A percentile compares a stretch with the other conserved stretches of the same genome.
Evolutionary conservation across 2,329 filamentous ascomycete species (phyloP).

Genomic region (Colletotrichum sp.): DNA sequence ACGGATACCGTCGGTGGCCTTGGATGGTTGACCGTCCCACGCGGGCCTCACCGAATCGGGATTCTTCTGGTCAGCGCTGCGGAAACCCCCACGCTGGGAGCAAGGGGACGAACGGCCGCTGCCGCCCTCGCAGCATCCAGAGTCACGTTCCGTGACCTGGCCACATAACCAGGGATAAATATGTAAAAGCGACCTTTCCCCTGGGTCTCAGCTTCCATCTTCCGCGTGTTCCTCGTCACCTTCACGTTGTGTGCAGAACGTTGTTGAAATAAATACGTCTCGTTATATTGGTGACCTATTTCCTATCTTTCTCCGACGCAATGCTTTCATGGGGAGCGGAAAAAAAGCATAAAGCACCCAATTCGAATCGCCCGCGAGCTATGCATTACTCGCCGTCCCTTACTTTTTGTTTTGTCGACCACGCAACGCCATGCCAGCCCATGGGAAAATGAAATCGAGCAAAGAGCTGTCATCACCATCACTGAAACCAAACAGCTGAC

Average conservation of each 20-base stretch:
- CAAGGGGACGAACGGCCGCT: not conserved
- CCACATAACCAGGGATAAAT: not conserved
- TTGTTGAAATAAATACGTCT: not conserved
- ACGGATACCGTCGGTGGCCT: not conserved
- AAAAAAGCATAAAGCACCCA: not conserved
- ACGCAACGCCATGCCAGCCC: slow-evolving; percentile 20
- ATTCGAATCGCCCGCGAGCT: slow-evolving; percentile 4
- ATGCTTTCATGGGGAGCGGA: not conserved
- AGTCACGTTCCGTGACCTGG: not conserved
- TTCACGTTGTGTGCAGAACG: not conserved
- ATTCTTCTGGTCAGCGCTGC: not conserved
- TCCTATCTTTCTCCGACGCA: not conserved
- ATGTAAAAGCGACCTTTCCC: not conserved
- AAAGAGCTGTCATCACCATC: slow-evolving; percentile 7
- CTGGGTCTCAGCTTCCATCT: not conserved
- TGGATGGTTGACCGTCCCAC: not conserved
- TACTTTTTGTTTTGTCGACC: slow-evolving; percentile 7
- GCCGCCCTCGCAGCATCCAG: not conserved
- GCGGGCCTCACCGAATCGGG: not conserved
- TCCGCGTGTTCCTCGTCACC: not conserved
- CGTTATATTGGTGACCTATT: not conserved
- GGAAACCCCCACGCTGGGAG: not conserved
- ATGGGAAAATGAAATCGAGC: not conserved
- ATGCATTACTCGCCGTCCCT: slow-evolving; percentile 12
- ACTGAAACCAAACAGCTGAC: not conserved